Base-by-base conservation (phyloP, 371 early-diverging fungal species). In the Mucor mucedo region DNA sequence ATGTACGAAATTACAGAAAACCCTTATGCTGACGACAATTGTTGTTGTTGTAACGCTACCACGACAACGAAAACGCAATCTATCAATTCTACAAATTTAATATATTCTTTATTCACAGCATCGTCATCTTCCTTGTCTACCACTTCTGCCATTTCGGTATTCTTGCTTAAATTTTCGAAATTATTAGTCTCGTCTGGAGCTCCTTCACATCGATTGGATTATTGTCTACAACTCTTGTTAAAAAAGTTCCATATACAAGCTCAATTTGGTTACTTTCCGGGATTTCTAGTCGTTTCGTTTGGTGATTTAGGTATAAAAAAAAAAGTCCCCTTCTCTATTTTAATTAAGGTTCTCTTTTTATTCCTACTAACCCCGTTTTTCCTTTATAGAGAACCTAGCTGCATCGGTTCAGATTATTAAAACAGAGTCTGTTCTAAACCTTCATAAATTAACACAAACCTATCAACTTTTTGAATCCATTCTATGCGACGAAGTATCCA, bases 181-280 rank as follows among this genome's bases (percentile, higher is more conserved):
- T 73, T 84, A 13, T 76, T 91, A 49, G 84, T 88, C 59, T 75
- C 77, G 14, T 87, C 80, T 62, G 93, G 93, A 6, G 87, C 89
- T 1, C 93, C 93, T 7, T 76, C 85, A 4, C 93, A 93, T 64
- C 84, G 93, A 1, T 79, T 93, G 1, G 90, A 90, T 63, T 77
- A 83, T 56, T 82, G 86, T 47, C 63, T 87, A 47, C 76, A 78
- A 47, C 66, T 72, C 52, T 70, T 88, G 2, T 72, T 81, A 29
- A 65, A 77, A 44, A 70, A 77, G 14, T 69, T 88, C 10, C 78
- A 77, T 27, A 61, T 89, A 35, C 68, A 80, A 58, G 72, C 80
- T 35, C 83, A 85, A 28, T 80, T 83, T 66, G 66, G 83, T 28
- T 82, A 86, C 55, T 73, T 89, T 57, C 89, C 89, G 5, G 85